A percentile compares a stretch with the other conserved stretches of the same genome.
Conservation (phyloP, 2,329 filamentous ascomycete genomes). For the Ceratocystis ficicola region DNA sequence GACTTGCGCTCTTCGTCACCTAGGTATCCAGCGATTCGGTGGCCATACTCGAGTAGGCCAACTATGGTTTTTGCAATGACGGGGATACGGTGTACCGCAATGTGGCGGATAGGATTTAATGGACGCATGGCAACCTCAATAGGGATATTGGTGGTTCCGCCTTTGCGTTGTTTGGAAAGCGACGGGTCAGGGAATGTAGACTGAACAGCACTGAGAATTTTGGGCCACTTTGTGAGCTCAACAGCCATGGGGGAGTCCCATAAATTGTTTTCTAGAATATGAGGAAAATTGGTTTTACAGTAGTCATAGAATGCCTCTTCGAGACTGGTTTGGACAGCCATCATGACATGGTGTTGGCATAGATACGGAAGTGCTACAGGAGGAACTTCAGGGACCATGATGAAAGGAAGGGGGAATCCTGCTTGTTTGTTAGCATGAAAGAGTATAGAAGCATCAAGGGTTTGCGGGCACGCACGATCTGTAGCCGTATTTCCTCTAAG, state of each 20-base stretch:
- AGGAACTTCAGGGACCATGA: conserved; percentile 7
- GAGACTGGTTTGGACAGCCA: conserved; percentile 6
- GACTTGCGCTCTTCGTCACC: conserved; percentile 2
- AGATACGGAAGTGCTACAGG: conserved; percentile 14
- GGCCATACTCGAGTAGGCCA: conserved; percentile 8
- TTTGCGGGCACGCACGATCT: background rate
- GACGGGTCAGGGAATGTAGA: conserved; percentile 13
- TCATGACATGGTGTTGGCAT: conserved; percentile 19
- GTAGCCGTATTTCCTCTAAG: background rate
- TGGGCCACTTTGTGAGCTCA: conserved; percentile 18
- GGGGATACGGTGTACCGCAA: conserved; percentile 18
- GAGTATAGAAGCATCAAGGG: background rate
- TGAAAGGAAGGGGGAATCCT: conserved; percentile 13
- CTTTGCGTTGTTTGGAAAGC: background rate
- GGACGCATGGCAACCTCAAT: conserved; percentile 9
- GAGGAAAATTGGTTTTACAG: conserved; percentile 13
- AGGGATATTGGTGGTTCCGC: background rate
- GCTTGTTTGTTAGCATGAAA: background rate
- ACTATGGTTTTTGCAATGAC: conserved; percentile 12
- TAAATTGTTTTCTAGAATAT: background rate
- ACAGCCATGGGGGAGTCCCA: conserved; percentile 17
- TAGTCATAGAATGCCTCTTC: conserved; percentile 16
- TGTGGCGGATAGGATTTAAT: conserved; percentile 17
- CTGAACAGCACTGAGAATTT: conserved; percentile 5
- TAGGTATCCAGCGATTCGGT: conserved; percentile 13